A percentile compares a stretch with the other conserved stretches of the same genome.
phyloP scores from a whole-genome alignment of 2,329 filamentous ascomycete species.

The Chalaropsis ovoidea region DNA sequence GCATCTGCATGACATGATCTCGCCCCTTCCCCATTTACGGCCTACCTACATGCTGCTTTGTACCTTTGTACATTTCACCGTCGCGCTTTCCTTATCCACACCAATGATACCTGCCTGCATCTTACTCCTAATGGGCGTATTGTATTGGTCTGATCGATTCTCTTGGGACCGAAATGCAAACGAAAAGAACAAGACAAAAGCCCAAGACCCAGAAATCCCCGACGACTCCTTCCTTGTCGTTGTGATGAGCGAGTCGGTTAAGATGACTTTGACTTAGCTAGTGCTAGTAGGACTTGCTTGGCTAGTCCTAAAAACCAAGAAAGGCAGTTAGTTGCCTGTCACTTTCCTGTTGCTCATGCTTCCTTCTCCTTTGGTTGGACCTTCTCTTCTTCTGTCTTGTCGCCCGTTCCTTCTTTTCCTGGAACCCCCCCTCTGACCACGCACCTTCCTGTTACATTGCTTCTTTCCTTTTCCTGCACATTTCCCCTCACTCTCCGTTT shows the following conservation, averaged over 20 bases:
- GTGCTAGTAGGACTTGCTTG: slow-evolving; percentile 4
- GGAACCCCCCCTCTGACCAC: slow-evolving; percentile 10
- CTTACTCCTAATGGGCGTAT: background rate
- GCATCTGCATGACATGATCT: background rate
- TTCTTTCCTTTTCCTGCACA: background rate
- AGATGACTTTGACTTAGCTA: slow-evolving; percentile 12
- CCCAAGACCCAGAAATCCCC: slow-evolving; percentile 4
- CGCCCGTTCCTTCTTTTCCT: background rate
- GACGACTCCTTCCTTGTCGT: slow-evolving; percentile 10
- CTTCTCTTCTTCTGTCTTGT: background rate
- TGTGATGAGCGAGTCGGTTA: slow-evolving; percentile 12
- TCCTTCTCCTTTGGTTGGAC: background rate
- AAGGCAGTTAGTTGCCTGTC: slow-evolving; percentile 16
- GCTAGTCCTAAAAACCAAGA: slow-evolving; percentile 1
- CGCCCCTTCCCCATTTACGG: slow-evolving; percentile 4
- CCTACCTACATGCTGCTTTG: background rate
- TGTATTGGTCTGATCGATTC: background rate
- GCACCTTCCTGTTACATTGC: slow-evolving; percentile 1
- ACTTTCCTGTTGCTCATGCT: slow-evolving; percentile 1
- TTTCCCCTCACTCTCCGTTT: slow-evolving; percentile 6
- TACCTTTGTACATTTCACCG: background rate
- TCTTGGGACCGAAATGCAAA: background rate
- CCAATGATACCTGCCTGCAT: background rate
- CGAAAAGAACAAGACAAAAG: background rate
- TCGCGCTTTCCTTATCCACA: background rate